Evolutionary conservation across 75 land plant species (phyloP), one percentile per base, ranked within the genome.

Genomic region (Cunninghamia lanceolata): DNA sequence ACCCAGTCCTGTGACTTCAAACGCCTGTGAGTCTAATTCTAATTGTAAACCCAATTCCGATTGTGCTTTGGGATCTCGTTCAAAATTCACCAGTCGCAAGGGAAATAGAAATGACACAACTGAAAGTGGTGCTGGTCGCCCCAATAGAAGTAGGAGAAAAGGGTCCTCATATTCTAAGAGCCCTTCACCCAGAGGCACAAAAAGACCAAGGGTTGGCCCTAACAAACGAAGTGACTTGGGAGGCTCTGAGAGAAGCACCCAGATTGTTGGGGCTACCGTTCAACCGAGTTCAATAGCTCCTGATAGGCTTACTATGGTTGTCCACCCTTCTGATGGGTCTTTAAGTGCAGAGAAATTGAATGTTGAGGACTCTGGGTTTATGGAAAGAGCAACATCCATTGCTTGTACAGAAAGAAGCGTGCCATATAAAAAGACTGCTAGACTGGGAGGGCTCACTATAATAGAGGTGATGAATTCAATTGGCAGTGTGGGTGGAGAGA

Each of bases 1-100:
- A 86, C 99, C 99, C 3, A 83, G 74, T 76, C 9, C 68, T 25
- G 43, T 73, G 15, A 38, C 85, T 13, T 32, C 71, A 53, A 21
- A 36, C 30, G 42, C 59, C 15, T 42, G 17, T 46, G 38, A 56
- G 74, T 46, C 42, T 84, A 56, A 85, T 38, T 63, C 77, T 74
- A 46, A 19, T 42, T 42, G 15, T 74, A 30, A 56, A 40, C 36
- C 42, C 84, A 40, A 85, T 38, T 46, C 68, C 74, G 36, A 19
- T 17, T 82, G 11, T 45, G 30, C 50, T 80, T 4, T 80, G 50
- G 42, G 42, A 45, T 45, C 50, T n/a, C 82, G 25, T 25, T 45
- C 82, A 43, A 25, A 16, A 21, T 21, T 36, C 28, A 83, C 34
- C 43, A 3, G 14, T 52, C 39, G 63, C 39, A 45, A n/a, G 47